Evolutionary conservation across 1,284 basidiomycete genomes (phyloP).

Genomic region (Stygiomarasmius scandens): DNA sequence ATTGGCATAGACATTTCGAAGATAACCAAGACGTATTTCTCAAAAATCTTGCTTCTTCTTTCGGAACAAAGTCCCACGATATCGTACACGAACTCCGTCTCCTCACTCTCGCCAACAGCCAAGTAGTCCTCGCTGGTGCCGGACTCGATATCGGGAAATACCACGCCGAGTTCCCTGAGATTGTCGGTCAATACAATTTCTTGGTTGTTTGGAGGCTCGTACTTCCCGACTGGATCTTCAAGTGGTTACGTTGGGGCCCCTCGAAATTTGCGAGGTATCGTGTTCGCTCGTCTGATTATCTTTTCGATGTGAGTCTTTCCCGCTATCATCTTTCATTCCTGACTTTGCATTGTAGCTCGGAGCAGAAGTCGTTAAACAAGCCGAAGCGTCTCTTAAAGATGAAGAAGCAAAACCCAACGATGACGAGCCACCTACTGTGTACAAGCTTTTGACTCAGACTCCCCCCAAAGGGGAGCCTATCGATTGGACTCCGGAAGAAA

Average conservation of each 20-base stretch:
- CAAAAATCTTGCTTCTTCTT: not conserved
- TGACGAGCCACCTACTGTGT: not conserved
- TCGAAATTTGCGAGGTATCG: not conserved
- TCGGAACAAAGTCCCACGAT: not conserved
- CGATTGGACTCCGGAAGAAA: not conserved
- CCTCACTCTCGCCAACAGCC: not conserved
- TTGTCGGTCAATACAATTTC: slow-evolving; percentile 1
- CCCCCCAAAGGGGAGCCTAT: not conserved
- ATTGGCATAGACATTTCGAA: not conserved
- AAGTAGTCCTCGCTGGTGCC: not conserved
- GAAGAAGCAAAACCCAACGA: not conserved
- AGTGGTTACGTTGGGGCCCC: not conserved
- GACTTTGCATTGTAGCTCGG: not conserved
- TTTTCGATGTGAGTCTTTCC: not conserved
- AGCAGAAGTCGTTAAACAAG: not conserved
- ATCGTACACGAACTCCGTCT: not conserved
- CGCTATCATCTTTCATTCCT: too few species aligned
- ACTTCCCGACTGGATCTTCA: not conserved
- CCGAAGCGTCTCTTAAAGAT: not conserved
- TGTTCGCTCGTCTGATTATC: not conserved
- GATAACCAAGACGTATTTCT: not conserved
- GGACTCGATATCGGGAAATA: not conserved
- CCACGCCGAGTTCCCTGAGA: not conserved
- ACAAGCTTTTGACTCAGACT: not conserved
- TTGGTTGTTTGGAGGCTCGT: not conserved